phyloP scores from a whole-genome alignment of 2,329 filamentous ascomycete species.

The Colletotrichum sp. region DNA sequence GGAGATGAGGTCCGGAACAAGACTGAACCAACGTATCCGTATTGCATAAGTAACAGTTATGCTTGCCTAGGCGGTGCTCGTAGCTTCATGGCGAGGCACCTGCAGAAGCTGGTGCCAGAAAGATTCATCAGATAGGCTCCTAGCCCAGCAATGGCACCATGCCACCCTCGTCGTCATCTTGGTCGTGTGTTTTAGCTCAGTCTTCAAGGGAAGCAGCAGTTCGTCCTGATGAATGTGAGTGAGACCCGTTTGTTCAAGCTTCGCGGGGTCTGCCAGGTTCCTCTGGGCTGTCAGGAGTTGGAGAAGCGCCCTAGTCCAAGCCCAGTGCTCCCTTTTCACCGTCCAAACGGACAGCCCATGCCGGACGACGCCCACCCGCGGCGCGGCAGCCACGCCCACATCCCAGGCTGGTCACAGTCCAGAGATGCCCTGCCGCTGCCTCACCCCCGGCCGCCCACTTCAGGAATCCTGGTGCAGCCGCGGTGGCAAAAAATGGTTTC shows the following conservation, averaged over 20 bases:
- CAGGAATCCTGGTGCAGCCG: neutral
- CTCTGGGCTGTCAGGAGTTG: conserved; percentile 5
- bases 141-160: neutral
- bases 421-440: neutral
- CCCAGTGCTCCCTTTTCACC: conserved; percentile 5
- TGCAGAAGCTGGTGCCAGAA: neutral
- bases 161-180: neutral
- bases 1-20: neutral
- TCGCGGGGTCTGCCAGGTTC: conserved; percentile 20
- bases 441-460: neutral
- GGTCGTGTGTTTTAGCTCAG: conserved; percentile 9
- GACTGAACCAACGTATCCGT: neutral
- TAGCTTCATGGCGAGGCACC: neutral
- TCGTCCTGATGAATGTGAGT: neutral
- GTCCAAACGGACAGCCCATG: conserved; percentile 19
- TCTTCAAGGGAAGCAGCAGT: conserved; percentile 4
- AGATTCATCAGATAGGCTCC: neutral
- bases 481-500: conserved; percentile 3
- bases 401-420: neutral
- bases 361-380: conserved; percentile 13
- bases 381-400: conserved; percentile 13
- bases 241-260: conserved; percentile 20
- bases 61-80: neutral
- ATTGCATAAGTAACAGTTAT: neutral
- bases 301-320: conserved; percentile 4